These are phyloP conservation scores for Thielaviopsis ethacetica DNA, from an alignment of 2,329 filamentous ascomycete species.

Conservation along the genomic window DNA sequence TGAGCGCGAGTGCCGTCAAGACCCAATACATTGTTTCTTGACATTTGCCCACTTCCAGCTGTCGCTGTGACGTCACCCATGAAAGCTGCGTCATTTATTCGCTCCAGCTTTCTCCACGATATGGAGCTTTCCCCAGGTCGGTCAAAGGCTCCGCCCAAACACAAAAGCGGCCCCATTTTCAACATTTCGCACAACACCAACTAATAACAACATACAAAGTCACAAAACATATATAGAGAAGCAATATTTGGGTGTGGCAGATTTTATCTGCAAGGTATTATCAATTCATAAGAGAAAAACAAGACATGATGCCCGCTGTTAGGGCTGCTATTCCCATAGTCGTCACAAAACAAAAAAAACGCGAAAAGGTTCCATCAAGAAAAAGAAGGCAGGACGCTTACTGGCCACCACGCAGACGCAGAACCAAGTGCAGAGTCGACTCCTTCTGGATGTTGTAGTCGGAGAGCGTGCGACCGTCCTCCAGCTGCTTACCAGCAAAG, in stretches of 20 bases:
- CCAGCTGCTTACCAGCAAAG: conserved; percentile 84
- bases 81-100: conserved; percentile 7
- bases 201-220: neutral
- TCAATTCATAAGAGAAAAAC: conserved; percentile 9
- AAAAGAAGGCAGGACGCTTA: neutral
- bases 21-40: no score
- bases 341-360: conserved; percentile 1
- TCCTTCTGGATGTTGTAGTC: conserved; percentile 98
- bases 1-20: no score
- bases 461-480: conserved; percentile 76
- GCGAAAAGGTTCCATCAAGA: neutral
- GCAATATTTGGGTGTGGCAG: neutral
- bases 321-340: conserved; percentile 3
- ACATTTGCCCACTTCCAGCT: no score
- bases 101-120: neutral
- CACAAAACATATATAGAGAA: neutral
- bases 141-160: neutral
- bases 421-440: conserved; percentile 64
- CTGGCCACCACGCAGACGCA: conserved; percentile 58
- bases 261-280: neutral
- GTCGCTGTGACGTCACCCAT: conserved; percentile 38
- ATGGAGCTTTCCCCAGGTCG: neutral
- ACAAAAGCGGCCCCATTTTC: neutral
- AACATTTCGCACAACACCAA: neutral
- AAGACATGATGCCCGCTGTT: conserved; percentile 2